A percentile compares a stretch with the other conserved stretches of the same genome.
Conservation (phyloP, 306 rosid species). For the Prunus salicina region DNA sequence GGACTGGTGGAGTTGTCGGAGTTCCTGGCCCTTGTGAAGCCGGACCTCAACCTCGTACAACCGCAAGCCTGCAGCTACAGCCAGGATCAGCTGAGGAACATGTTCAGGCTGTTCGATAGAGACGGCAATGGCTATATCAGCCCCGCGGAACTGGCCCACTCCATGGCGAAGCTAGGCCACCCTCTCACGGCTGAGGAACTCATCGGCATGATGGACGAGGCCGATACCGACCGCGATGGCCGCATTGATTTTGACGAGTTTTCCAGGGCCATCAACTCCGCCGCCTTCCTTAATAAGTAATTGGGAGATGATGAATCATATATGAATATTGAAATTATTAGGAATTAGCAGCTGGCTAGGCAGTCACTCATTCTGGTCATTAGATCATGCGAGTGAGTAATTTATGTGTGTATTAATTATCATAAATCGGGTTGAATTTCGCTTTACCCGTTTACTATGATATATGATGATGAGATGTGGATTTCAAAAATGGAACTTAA, state of each 20-base stretch:
- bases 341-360: too few relatives aligned
- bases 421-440: too few relatives aligned
- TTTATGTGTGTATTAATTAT: too few relatives aligned
- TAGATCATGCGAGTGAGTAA: too few relatives aligned
- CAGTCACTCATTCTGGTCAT: too few relatives aligned
- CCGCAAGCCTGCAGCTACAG: conserved; percentile 30
- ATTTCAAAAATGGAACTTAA: too few relatives aligned
- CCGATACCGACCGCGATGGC: conserved; percentile 63
- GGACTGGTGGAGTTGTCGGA: conserved; percentile 62
- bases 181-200: conserved; percentile 59
- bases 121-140: conserved; percentile 65
- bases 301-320: background rate
- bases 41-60: conserved; percentile 34
- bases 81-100: conserved; percentile 45
- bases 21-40: conserved; percentile 56
- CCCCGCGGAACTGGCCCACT: conserved; percentile 66
- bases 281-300: conserved; percentile 56
- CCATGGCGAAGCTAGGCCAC: conserved; percentile 69
- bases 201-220: conserved; percentile 66
- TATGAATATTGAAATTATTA: too few relatives aligned
- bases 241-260: conserved; percentile 57
- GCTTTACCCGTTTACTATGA: too few relatives aligned
- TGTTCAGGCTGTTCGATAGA: conserved; percentile 55
- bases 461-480: too few relatives aligned
- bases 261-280: conserved; percentile 49